Evolutionary conservation across 352 stramenopile genomes (phyloP), one percentile per base, ranked within the genome.

Genomic region (Elongisporangium prolatum): DNA sequence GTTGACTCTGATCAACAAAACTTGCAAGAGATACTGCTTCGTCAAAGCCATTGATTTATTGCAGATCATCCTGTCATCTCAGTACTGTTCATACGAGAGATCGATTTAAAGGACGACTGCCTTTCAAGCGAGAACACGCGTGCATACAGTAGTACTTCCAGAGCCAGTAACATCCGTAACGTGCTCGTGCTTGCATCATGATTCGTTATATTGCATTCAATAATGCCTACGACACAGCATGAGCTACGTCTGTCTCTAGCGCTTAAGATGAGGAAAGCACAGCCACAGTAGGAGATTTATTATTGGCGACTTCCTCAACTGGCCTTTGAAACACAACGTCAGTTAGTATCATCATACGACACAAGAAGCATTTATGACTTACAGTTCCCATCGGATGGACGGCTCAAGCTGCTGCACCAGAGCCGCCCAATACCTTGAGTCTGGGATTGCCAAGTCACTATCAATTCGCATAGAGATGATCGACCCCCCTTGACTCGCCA

Each of bases 401-500:
- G 34, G 14, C 10, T 44, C 34, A 16, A 44, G 34, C 34, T 44
- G 34, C 7, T 17, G 6, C 34, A 17, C 34, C 34, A 44, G 4
- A 16, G 34, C 10, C 34, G 34, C 34, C 34, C 34, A 44, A 44
- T 44, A 44, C 11, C 34, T 44, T 44, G 34, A 17, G 34, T 44
- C 34, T 4, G 34, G 34, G 34, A 44, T 44, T 11, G 34, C 34
- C 1, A 44, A 44, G 34, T 44, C 34, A 17, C 34, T 44, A 17
- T 44, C 34, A 44, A 44, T 44, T 16, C 34, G 9, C 34, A 44
- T 44, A 13, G 34, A 44, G 22, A 92, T 77, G 54, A 92, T 92
- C 1, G 83, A 78, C 5, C 83, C 83, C 6, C 83, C 83, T 40
- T 77, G 75, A 10, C 63, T 75, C 1, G 80, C 77, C 55, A 92